These are phyloP conservation scores for Bocquillonia castaneifolia DNA, from an alignment of 441 rosid species.

Conservation along the genomic window DNA sequence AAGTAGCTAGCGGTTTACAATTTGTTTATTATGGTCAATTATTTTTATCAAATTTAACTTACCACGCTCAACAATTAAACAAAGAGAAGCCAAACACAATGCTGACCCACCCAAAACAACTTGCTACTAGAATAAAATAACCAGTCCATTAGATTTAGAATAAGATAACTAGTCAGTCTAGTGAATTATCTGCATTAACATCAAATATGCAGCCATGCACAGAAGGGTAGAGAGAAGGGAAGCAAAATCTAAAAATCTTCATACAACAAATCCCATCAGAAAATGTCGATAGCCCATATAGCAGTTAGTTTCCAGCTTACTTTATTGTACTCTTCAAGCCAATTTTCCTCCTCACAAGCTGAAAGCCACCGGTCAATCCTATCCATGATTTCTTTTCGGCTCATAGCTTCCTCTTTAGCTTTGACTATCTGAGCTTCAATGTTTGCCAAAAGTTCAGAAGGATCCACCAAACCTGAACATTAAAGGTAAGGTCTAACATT, in stretches of 20 bases:
- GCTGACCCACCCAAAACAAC: background rate
- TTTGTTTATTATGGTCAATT: slow-evolving; percentile 1
- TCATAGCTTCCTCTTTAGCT: slow-evolving; percentile 66
- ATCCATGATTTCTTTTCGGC: slow-evolving; percentile 82
- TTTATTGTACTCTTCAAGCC: slow-evolving; percentile 90
- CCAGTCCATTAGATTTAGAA: too few relatives aligned
- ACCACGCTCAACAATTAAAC: background rate
- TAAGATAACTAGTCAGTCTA: background rate
- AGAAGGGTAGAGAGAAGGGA: background rate
- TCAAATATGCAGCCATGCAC: background rate
- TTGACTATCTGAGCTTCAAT: slow-evolving; percentile 66
- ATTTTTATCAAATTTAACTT: slow-evolving; percentile 9
- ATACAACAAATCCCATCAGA: background rate
- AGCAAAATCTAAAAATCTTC: background rate
- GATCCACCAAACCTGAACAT: slow-evolving; percentile 61
- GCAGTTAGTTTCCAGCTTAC: slow-evolving; percentile 30
- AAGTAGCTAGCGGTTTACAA: slow-evolving; percentile 9
- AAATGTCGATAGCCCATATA: background rate
- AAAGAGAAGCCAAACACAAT: background rate
- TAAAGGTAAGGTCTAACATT: background rate
- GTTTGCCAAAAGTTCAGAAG: slow-evolving; percentile 52
- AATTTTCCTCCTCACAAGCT: slow-evolving; percentile 86
- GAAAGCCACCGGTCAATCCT: slow-evolving; percentile 86
- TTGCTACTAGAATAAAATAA: background rate
- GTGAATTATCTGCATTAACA: background rate